Percentiles rank a stretch among this genome's conserved stretches.
phyloP scores from a whole-genome alignment of 1,139 yeast genomes.

The Zygoascus hellenicus region DNA sequence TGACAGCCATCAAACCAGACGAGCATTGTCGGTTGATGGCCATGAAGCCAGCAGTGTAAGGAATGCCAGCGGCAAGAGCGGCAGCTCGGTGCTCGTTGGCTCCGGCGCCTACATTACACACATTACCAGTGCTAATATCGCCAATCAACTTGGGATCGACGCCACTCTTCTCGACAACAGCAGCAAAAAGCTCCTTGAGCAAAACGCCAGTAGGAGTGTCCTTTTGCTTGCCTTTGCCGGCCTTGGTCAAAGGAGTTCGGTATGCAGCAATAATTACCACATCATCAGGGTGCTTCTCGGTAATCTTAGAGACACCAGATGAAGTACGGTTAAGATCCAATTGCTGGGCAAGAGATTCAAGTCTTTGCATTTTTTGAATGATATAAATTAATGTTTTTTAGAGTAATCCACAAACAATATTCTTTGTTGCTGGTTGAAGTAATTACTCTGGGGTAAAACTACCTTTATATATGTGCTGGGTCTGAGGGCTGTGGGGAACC shows the following conservation, averaged over 20 bases:
- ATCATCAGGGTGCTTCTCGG: constrained; percentile 70
- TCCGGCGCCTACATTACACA: constrained; percentile 84
- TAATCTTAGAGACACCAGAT: constrained; percentile 34
- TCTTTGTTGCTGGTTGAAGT: background rate
- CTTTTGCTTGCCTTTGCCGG: constrained; percentile 75
- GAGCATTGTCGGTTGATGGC: constrained; percentile 93
- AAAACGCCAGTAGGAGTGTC: constrained; percentile 73
- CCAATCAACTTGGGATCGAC: constrained; percentile 65
- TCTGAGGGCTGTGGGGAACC: constrained; percentile 1
- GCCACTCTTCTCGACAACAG: constrained; percentile 52
- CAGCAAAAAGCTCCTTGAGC: constrained; percentile 56
- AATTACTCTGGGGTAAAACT: background rate
- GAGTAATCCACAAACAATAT: background rate
- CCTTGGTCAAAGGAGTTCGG: constrained; percentile 85
- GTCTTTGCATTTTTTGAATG: constrained; percentile 30
- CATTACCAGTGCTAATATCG: constrained; percentile 85
- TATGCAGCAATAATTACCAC: constrained; percentile 83
- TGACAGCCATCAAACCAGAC: constrained; percentile 85
- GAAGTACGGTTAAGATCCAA: constrained; percentile 28
- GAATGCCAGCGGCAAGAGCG: constrained; percentile 65
- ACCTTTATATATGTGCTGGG: background rate
- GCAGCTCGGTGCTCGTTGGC: constrained; percentile 88
- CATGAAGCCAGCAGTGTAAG: constrained; percentile 63
- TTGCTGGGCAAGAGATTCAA: constrained; percentile 30
- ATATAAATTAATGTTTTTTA: background rate